Evolutionary conservation across 257 asterid genomes (phyloP), one percentile per base, ranked within the genome.

Genomic region (Przewalskia tangutica): DNA sequence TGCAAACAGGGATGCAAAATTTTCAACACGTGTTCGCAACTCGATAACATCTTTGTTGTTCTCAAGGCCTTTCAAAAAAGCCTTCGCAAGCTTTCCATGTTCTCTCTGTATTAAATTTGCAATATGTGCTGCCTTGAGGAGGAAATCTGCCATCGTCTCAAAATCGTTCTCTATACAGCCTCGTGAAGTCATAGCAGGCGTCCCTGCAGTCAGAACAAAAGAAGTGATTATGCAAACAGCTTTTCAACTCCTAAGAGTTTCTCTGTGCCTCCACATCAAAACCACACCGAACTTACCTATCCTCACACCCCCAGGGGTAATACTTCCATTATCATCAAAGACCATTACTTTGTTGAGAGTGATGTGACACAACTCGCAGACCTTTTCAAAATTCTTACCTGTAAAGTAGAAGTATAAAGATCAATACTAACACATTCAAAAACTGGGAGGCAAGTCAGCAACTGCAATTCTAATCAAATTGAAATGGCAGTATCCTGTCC

Each of bases 161-260:
- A 92, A 92, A 86, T 94, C 97, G 59, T 85, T 66, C 92, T 94
- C 99, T 6, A 94, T 53, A 82, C 98, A 94, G 77, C 99, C 97
- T 87, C 97, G 92, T 36, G 99, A 84, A 36, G 98, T 94, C 97
- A 92, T 92, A 84, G 98, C 97, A 84, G 98, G 93, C 71, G 97
- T 94, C 76, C 97, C 96, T 95, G 86, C 55, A 54, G 46, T 78
- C 58, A 23, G n/a, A 77, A 10, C 62, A 51, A 55, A 20, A 17
- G 17, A 85, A 54, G n/a, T 27, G 38, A 20, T 51, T 42, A 48
- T 0, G 8, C 6, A 60, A 50, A 17, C 86, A 70, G 5, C 10
- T 18, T 64, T 23, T 63, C 51, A 23, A 65, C 59, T 12, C 65
- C 81, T 20, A 23, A 73, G 48, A 12, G 54, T 46, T 73, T 18